Base-by-base conservation (phyloP, 2,329 filamentous ascomycete species). In the Fusarium citri region DNA sequence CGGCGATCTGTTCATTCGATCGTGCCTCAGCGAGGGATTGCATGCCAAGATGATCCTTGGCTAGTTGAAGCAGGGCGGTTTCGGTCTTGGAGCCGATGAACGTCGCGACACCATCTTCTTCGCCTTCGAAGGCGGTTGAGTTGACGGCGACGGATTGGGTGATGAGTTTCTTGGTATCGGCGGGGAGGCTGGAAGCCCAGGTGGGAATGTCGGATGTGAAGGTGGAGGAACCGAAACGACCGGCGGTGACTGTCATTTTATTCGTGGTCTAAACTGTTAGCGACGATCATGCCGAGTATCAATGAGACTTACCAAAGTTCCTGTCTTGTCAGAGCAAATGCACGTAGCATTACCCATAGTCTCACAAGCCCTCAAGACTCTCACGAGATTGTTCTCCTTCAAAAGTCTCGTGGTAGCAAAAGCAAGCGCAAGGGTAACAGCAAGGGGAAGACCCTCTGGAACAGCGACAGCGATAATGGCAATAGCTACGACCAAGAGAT, bases 71-170 rank as follows among this genome's bases (percentile, higher is more conserved):
- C 50, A 94, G 80, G 2, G 92, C 91, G 5, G 91, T 91, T 76
- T 94, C 92, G 0, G 92, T 94, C 83, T 94, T 94, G 74, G 91
- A 93, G 46, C 92, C 92, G 68, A 94, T 89, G 62, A 92, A 94
- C 1, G 87, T 87, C 63, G 84, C 83, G 47, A 84, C 80, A 9
- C 91, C 89, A 26, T 92, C 87, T 20, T 89, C 86, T 15, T 92
- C 89, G 41, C 91, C 90, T 76, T 94, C 91, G 62, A 94, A 94
- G 0, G 92, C 91, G 0, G 92, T 94, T 0, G 91, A 93, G 77
- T 91, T 91, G 64, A 90, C 79, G 15, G 86, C 82, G 62, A 90
- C 78, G 6, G 84, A 78, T 48, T 85, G 81, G 18, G 76, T 67
- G 22, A 77, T 76, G 22, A 75, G 74, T 26, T 79, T 79, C 34